Base-by-base conservation (phyloP, 108 stramenopile species). In the Nitzschia inconspicua region DNA sequence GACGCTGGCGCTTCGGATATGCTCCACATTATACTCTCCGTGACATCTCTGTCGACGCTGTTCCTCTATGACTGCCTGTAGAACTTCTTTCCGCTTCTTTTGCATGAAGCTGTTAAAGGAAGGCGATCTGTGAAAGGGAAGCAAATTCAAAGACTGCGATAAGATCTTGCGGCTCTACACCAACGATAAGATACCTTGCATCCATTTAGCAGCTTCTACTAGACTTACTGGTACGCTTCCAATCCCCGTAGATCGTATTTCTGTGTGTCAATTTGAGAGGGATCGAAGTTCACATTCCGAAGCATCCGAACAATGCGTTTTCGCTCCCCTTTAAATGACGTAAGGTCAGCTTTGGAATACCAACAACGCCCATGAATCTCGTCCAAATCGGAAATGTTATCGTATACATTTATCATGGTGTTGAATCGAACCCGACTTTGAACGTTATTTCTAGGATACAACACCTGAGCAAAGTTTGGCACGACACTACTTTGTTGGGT, bases 331-430 rank as follows among this genome's bases (percentile, higher is more conserved):
- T 68, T 68, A 51, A 68, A 47, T 9, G 32, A 32, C 40, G 40
- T n/a, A 16, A 68, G 40, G 44, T 68, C 59, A 34, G 52, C 68
- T 7, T 37, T 52, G 10, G 53, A 54, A 37, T 54, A 54, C 53
- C 53, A 54, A 31, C 53, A 54, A 4, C 34, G 34, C 5, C 34
- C 4, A n/a, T n/a, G n/a, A n/a, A 7, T 32, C 53, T 19, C 53
- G 31, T 10, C 34, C 22, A 37, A 35, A 35, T 6, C 11, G 31
- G 53, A 54, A 54, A 39, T n/a, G n/a, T n/a, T n/a, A n/a, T n/a
- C n/a, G n/a, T n/a, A n/a, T n/a, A n/a, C n/a, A n/a, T n/a, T n/a
- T n/a, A n/a, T n/a, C n/a, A n/a, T n/a, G n/a, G n/a, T n/a, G n/a
- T n/a, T n/a, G n/a, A n/a, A n/a, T n/a, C n/a, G n/a, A n/a, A n/a